phyloP scores from a whole-genome alignment of 306 rosid species.

The Sicyos edulis region DNA sequence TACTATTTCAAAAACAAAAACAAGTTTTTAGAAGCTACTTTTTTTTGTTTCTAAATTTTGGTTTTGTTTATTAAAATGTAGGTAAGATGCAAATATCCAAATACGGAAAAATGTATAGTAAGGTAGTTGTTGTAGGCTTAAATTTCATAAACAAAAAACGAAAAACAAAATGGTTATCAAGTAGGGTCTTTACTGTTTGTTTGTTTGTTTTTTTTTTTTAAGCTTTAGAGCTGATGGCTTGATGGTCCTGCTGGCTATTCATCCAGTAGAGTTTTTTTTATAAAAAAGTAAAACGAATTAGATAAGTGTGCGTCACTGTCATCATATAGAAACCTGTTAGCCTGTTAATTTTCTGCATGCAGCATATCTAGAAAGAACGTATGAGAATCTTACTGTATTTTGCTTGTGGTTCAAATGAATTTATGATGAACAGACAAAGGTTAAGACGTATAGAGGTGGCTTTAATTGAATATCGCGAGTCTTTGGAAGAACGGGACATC shows the following conservation, averaged over 20 bases:
- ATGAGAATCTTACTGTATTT: slow-evolving; percentile 7
- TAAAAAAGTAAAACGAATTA: no score
- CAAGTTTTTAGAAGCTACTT: no score
- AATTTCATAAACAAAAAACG: no score
- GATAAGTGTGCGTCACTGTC: neutral
- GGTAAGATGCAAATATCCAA: no score
- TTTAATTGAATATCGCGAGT: slow-evolving; percentile 89
- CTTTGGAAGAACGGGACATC: slow-evolving; percentile 82
- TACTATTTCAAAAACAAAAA: no score
- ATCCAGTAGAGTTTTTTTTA: neutral
- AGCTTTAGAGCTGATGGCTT: neutral
- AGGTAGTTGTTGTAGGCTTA: no score
- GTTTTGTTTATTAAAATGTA: no score
- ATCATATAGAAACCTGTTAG: neutral
- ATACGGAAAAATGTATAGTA: no score
- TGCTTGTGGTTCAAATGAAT: slow-evolving; percentile 10
- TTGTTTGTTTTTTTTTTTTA: neutral
- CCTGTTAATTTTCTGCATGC: neutral
- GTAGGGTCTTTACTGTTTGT: neutral
- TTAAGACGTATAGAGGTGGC: slow-evolving; percentile 88
- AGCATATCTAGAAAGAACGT: neutral
- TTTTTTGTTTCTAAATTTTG: no score
- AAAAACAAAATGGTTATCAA: no score
- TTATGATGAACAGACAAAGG: slow-evolving; percentile 57
- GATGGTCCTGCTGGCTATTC: neutral